Percentiles rank a stretch among this genome's conserved stretches.
Evolutionary conservation across 2,329 filamentous ascomycete genomes (phyloP).

Genomic region (Tolypocladium cylindrosporum): DNA sequence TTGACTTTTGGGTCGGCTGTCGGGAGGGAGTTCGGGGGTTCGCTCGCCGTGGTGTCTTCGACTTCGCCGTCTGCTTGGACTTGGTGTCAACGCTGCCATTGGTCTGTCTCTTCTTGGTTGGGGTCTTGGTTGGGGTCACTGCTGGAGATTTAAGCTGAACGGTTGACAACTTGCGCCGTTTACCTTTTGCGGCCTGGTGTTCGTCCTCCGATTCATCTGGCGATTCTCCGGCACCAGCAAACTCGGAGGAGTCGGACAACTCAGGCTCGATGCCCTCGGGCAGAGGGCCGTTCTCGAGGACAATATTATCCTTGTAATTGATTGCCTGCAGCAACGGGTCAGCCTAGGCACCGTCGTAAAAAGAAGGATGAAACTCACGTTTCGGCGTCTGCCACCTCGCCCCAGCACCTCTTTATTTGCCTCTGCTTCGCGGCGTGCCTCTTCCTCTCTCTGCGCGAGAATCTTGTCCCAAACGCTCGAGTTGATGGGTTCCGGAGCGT

Average conservation of each 20-base stretch:
- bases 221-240: constrained; percentile 16
- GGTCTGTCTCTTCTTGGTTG: constrained; percentile 13
- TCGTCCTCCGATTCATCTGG: constrained; percentile 21
- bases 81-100: constrained; percentile 22
- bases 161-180: constrained; percentile 17
- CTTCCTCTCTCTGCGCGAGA: constrained; percentile 68
- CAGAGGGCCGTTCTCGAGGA: constrained; percentile 7
- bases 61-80: constrained; percentile 16
- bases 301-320: constrained; percentile 19
- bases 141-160: constrained; percentile 12
- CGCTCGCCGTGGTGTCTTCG: constrained; percentile 2
- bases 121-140: constrained; percentile 15
- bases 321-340: constrained; percentile 15
- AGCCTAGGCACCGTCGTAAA: constrained; percentile 2
- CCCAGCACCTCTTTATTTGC: constrained; percentile 66
- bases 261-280: constrained; percentile 15
- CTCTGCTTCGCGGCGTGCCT: constrained; percentile 63
- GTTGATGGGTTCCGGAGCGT: constrained; percentile 46
- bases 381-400: constrained; percentile 66
- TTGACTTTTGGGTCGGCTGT: not conserved
- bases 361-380: constrained; percentile 13
- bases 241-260: constrained; percentile 22
- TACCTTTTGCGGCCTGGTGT: constrained; percentile 20
- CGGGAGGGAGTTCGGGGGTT: not conserved
- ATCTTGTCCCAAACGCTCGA: constrained; percentile 84